Conservation (phyloP, 345 rosid genomes). For the Mallotus nudiflorus region DNA sequence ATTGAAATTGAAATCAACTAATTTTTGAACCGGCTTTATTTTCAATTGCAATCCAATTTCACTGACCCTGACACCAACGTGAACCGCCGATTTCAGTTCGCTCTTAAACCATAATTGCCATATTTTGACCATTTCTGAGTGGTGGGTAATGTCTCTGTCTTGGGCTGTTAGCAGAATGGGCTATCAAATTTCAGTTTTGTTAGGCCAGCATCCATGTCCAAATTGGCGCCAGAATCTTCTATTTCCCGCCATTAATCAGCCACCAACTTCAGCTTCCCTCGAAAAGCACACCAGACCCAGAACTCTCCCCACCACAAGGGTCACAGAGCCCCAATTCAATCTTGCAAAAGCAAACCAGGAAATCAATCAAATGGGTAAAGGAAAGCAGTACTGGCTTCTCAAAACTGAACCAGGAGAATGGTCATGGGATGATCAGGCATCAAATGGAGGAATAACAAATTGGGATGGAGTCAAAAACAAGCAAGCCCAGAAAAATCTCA, state of each 20-base stretch:
- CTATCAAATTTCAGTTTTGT: too few species aligned
- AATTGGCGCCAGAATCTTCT: slow-evolving; percentile 2
- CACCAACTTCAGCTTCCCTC: neutral
- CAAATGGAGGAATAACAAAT: slow-evolving; percentile 61
- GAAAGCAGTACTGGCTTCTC: slow-evolving; percentile 66
- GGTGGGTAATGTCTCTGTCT: too few species aligned
- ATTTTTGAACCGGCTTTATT: too few species aligned
- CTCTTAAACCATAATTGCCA: too few species aligned
- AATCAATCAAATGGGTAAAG: slow-evolving; percentile 24
- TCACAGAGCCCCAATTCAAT: neutral
- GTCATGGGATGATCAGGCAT: slow-evolving; percentile 94
- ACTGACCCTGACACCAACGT: too few species aligned
- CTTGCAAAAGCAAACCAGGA: neutral
- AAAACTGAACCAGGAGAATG: slow-evolving; percentile 95
- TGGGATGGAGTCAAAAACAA: slow-evolving; percentile 97
- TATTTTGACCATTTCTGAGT: too few species aligned
- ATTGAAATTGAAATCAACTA: too few species aligned
- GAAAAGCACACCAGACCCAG: neutral
- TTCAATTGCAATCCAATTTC: too few species aligned
- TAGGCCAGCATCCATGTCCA: too few species aligned
- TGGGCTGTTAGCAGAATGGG: too few species aligned
- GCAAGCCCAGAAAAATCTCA: slow-evolving; percentile 86
- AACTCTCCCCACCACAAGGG: neutral
- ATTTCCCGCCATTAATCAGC: neutral
- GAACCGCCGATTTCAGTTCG: too few species aligned